Evolutionary conservation across 1,139 yeast genomes (phyloP).

Genomic region (Cylindricascospora bacillispora): DNA sequence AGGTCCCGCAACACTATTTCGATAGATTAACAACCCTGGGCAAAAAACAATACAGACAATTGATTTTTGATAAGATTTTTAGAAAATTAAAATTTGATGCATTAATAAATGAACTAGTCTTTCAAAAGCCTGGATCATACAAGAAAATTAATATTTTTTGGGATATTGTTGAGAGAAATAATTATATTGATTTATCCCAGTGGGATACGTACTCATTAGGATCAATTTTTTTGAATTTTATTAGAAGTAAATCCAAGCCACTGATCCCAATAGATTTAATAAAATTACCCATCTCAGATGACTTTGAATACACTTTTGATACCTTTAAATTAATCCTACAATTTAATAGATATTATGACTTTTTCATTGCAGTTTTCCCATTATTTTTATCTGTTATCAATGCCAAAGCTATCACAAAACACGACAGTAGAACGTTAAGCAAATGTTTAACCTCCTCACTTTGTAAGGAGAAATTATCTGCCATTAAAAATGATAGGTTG

Average conservation of each 20-base stretch:
- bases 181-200: slow-evolving; percentile 42
- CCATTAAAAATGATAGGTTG: slow-evolving; percentile 33
- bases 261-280: slow-evolving; percentile 35
- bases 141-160: slow-evolving; percentile 37
- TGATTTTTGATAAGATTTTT: slow-evolving; percentile 33
- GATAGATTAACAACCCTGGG: slow-evolving; percentile 20
- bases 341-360: slow-evolving; percentile 20
- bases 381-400: slow-evolving; percentile 29
- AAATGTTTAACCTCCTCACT: slow-evolving; percentile 39
- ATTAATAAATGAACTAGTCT: slow-evolving; percentile 34
- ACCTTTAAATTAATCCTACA: slow-evolving; percentile 28
- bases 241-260: slow-evolving; percentile 34
- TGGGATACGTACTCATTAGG: slow-evolving; percentile 54
- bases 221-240: slow-evolving; percentile 37
- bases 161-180: slow-evolving; percentile 42
- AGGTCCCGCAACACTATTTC: slow-evolving; percentile 24
- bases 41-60: slow-evolving; percentile 26
- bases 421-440: slow-evolving; percentile 34
- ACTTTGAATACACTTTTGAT: slow-evolving; percentile 29
- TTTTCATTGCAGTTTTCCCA: slow-evolving; percentile 32
- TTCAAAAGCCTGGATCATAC: slow-evolving; percentile 49
- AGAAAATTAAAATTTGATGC: slow-evolving; percentile 36
- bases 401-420: slow-evolving; percentile 31
- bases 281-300: slow-evolving; percentile 37
- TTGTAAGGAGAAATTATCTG: slow-evolving; percentile 38